phyloP scores from a whole-genome alignment of 2,329 filamentous ascomycete genomes.

The Coniochaeta hoffmannii region DNA sequence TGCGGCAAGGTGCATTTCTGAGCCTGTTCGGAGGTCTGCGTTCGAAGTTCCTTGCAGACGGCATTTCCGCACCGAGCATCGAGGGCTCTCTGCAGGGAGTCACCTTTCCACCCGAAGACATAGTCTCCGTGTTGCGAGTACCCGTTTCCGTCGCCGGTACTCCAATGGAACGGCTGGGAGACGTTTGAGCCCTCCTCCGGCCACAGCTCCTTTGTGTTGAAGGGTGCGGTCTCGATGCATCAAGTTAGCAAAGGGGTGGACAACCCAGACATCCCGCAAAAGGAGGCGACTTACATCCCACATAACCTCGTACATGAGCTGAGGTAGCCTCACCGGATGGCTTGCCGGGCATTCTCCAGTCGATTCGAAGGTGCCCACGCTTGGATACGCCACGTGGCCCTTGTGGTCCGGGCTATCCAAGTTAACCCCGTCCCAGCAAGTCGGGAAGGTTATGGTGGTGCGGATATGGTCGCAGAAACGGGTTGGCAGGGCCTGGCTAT shows the following conservation, averaged over 20 bases:
- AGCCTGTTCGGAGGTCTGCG: slow-evolving; percentile 5
- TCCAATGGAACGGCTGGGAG: slow-evolving; percentile 5
- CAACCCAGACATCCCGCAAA: not conserved
- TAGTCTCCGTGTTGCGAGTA: slow-evolving; percentile 8
- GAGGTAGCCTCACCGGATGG: slow-evolving; percentile 32
- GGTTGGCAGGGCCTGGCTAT: slow-evolving; percentile 27
- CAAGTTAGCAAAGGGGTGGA: not conserved
- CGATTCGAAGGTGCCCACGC: slow-evolving; percentile 13
- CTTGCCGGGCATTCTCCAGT: slow-evolving; percentile 24
- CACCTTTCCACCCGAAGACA: slow-evolving; percentile 29
- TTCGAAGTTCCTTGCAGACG: slow-evolving; percentile 4
- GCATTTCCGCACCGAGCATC: slow-evolving; percentile 5
- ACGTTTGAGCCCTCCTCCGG: not conserved
- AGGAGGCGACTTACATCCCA: slow-evolving; percentile 21
- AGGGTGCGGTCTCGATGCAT: slow-evolving; percentile 1
- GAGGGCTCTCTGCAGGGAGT: slow-evolving; percentile 6
- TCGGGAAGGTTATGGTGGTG: slow-evolving; percentile 30
- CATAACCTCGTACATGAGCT: slow-evolving; percentile 34
- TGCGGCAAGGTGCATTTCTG: slow-evolving; percentile 4
- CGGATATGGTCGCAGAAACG: slow-evolving; percentile 27
- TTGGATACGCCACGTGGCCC: slow-evolving; percentile 34
- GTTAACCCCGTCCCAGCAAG: slow-evolving; percentile 45
- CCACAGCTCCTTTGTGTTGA: slow-evolving; percentile 6
- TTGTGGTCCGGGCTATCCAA: slow-evolving; percentile 34
- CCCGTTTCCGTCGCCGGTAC: slow-evolving; percentile 3